A percentile compares a stretch with the other conserved stretches of the same genome.
Evolutionary conservation across 768 basidiomycete genomes (phyloP).

Genomic region (Botryobasidium botryosum): DNA sequence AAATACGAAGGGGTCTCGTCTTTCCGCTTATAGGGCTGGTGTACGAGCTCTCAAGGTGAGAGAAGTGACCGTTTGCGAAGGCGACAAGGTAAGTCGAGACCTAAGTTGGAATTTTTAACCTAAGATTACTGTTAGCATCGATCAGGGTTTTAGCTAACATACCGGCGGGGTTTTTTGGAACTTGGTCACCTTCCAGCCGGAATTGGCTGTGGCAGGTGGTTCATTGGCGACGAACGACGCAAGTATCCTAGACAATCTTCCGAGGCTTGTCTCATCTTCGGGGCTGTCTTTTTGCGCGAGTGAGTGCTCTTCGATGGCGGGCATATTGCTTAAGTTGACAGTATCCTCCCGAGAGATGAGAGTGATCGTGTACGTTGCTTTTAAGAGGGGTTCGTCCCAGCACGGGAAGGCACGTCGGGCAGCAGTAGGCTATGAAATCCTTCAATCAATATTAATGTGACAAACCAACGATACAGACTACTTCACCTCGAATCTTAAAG

Average conservation of each 20-base stretch:
- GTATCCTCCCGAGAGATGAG: constrained; percentile 65
- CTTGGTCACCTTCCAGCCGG: constrained; percentile 65
- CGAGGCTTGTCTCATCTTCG: constrained; percentile 9
- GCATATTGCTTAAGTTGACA: constrained; percentile 77
- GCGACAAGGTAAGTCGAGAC: constrained; percentile 88
- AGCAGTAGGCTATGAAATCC: constrained; percentile 48
- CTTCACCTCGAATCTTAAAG: constrained; percentile 4
- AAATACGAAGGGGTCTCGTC: constrained; percentile 67
- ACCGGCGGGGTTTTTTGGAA: constrained; percentile 68
- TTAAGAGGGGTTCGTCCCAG: constrained; percentile 88
- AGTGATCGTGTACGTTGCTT: constrained; percentile 51
- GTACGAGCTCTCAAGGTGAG: constrained; percentile 56
- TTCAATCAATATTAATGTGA: not conserved
- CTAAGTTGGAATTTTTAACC: constrained; percentile 12
- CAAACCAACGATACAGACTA: not conserved
- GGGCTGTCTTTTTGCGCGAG: constrained; percentile 17
- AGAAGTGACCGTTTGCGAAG: constrained; percentile 67
- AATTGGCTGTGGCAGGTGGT: too few species aligned
- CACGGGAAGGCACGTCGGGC: constrained; percentile 72
- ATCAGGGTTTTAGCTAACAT: constrained; percentile 4
- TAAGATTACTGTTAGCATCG: not conserved
- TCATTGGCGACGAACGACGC: constrained; percentile 13
- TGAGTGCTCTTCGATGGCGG: constrained; percentile 42
- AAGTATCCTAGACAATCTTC: not conserved
- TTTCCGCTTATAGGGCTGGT: constrained; percentile 65